These are phyloP conservation scores for Thermomucor indicae-seudaticae DNA, from an alignment of 371 early-diverging fungal species.

Conservation along the genomic window DNA sequence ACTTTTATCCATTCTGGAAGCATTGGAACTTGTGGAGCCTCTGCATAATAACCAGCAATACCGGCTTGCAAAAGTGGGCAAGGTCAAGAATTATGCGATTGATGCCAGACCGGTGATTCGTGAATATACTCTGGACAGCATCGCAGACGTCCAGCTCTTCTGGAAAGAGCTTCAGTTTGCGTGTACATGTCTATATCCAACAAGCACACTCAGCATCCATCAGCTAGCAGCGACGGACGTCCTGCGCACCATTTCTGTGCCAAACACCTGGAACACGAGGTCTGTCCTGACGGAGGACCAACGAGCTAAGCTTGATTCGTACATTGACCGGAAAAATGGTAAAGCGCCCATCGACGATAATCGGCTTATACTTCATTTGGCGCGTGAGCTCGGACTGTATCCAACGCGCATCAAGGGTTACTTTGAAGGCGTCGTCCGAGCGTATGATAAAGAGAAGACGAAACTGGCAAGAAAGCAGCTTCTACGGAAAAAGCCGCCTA, in stretches of 20 bases:
- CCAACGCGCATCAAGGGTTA: slow-evolving; percentile 13
- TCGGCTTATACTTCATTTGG: slow-evolving; percentile 4
- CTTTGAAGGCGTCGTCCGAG: slow-evolving; percentile 4
- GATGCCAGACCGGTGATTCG: slow-evolving; percentile 8
- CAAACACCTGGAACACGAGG: slow-evolving; percentile 11
- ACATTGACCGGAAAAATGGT: slow-evolving; percentile 3
- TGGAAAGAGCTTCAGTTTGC: slow-evolving; percentile 19
- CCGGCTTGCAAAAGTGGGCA: neutral
- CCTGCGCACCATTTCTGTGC: slow-evolving; percentile 3
- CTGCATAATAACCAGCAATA: neutral
- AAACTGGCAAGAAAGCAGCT: neutral
- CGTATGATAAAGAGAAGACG: slow-evolving; percentile 2
- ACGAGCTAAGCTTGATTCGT: slow-evolving; percentile 4
- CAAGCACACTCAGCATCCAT: neutral
- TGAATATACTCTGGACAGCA: neutral
- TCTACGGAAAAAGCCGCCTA: neutral
- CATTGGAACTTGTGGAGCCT: slow-evolving; percentile 6
- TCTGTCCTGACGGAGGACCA: slow-evolving; percentile 6
- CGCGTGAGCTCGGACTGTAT: slow-evolving; percentile 6
- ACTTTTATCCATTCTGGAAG: slow-evolving; percentile 6
- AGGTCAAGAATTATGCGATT: slow-evolving; percentile 8
- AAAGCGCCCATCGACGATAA: slow-evolving; percentile 9
- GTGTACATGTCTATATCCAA: slow-evolving; percentile 8
- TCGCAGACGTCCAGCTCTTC: slow-evolving; percentile 5
- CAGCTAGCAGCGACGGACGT: neutral